These are phyloP conservation scores for Lodderomyces beijingensis DNA, from an alignment of 1,139 yeast genomes.

Conservation along the genomic window DNA sequence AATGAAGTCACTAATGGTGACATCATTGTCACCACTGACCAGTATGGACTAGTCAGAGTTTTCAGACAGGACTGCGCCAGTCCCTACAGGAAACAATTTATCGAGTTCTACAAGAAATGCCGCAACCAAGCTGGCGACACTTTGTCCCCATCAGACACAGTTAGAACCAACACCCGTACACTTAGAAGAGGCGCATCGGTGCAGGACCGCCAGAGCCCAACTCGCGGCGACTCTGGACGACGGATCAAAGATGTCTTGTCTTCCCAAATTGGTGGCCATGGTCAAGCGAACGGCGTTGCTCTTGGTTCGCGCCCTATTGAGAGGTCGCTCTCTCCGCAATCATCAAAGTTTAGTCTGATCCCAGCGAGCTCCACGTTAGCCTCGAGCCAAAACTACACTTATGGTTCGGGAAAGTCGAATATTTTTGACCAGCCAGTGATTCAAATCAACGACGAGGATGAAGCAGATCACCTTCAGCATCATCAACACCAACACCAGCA, in stretches of 20 bases:
- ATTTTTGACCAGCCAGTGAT: conserved; percentile 7
- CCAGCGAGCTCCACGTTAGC: conserved; percentile 4
- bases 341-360: not conserved
- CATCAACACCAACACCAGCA: not conserved
- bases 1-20: conserved; percentile 22
- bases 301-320: not conserved
- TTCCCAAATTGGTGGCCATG: conserved; percentile 6
- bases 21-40: conserved; percentile 74
- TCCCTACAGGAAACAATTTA: conserved; percentile 23
- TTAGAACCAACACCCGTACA: not conserved
- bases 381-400: not conserved
- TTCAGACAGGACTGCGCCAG: conserved; percentile 76
- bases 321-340: not conserved
- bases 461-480: not conserved
- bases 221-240: not conserved
- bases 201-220: conserved; percentile 1
- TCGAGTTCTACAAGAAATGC: conserved; percentile 14
- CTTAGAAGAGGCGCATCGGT: not conserved
- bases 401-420: conserved; percentile 1
- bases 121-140: conserved; percentile 1
- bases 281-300: not conserved
- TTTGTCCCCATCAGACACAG: conserved; percentile 1
- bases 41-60: conserved; percentile 66
- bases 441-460: conserved; percentile 5
- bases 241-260: conserved; percentile 5